phyloP scores from a whole-genome alignment of 164 flowering plant genomes.

The Stephania yunnanensis region DNA sequence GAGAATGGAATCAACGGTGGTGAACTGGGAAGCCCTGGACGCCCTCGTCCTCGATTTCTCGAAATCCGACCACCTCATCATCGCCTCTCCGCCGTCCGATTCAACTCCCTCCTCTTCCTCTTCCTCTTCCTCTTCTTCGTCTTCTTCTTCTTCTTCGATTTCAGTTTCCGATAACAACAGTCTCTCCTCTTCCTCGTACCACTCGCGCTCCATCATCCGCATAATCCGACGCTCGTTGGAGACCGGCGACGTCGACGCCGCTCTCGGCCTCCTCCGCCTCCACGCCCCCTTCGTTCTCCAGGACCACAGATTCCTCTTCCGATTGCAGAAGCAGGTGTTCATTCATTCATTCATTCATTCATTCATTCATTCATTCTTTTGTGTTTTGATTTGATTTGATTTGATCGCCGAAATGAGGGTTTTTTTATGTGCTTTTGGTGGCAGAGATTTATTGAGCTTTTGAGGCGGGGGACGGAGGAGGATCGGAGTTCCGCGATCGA shows the following conservation, averaged over 20 bases:
- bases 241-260: constrained; percentile 70
- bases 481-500: constrained; percentile 73
- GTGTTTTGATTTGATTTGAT: background rate
- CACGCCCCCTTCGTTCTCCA: constrained; percentile 75
- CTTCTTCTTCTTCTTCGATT: constrained; percentile 18
- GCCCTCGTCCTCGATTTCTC: constrained; percentile 76
- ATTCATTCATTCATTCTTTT: constrained; percentile 12
- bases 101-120: constrained; percentile 18
- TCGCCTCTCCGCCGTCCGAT: constrained; percentile 24
- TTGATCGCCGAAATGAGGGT: background rate
- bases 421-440: constrained; percentile 1
- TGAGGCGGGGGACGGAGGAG: constrained; percentile 71
- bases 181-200: constrained; percentile 59
- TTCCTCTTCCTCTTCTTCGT: constrained; percentile 18
- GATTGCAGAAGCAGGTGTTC: constrained; percentile 81
- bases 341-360: constrained; percentile 12
- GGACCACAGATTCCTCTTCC: constrained; percentile 81
- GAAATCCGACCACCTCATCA: constrained; percentile 69
- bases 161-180: constrained; percentile 6
- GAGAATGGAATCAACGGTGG: constrained; percentile 64
- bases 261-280: constrained; percentile 59
- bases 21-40: constrained; percentile 95
- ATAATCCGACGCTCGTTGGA: constrained; percentile 62
- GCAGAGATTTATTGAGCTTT: constrained; percentile 90
- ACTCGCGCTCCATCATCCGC: constrained; percentile 63